Base-by-base conservation (phyloP, 768 basidiomycete species). In the Cubamyces sp. region DNA sequence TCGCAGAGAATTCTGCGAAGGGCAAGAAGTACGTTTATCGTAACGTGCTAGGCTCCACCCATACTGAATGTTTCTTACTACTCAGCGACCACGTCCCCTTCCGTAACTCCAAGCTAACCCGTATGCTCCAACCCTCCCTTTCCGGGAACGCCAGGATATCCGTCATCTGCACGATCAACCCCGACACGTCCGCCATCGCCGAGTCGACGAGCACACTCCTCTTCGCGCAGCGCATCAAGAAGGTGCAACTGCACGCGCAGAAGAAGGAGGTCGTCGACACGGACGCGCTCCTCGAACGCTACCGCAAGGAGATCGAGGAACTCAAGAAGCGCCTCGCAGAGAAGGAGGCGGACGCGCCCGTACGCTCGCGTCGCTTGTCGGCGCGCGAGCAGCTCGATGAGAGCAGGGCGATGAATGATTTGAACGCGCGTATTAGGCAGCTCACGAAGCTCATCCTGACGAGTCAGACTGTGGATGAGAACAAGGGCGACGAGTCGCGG, bases 111-210 rank as follows among this genome's bases (percentile, higher is more conserved):
- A 98, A 98, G 74, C 82, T 98, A 11, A 97, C 95, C 16, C 87
- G 94, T 23, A 86, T 98, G 74, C 84, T 98, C 6, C 96, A 98
- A 74, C 95, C 96, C 1, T 98, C 95, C 0, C 81, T 99, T 1
- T 91, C 94, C 0, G 96, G 96, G 1, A 94, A 98, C 72, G 96
- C 96, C 21, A 87, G 94, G 8, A 96, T 99, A 55, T 94, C 92
- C 43, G 96, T 99, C 16, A 90, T 98, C 54, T 97, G 96, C 74
- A 98, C 96, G 0, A 84, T 98, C 71, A 96, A 96, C 69, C 94
- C 96, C 0, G 92, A 95, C 52, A 73, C 80, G 1, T 75, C 78
- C 49, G 94, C 94, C 18, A 80, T 96, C 6, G 79, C 86, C 8
- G 96, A 98, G 77, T 92, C 88, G 7, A 87, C 87, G 54, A 94